Base-by-base conservation (phyloP, 1,139 yeast species). In the Geotrichum cucujoidarum region DNA sequence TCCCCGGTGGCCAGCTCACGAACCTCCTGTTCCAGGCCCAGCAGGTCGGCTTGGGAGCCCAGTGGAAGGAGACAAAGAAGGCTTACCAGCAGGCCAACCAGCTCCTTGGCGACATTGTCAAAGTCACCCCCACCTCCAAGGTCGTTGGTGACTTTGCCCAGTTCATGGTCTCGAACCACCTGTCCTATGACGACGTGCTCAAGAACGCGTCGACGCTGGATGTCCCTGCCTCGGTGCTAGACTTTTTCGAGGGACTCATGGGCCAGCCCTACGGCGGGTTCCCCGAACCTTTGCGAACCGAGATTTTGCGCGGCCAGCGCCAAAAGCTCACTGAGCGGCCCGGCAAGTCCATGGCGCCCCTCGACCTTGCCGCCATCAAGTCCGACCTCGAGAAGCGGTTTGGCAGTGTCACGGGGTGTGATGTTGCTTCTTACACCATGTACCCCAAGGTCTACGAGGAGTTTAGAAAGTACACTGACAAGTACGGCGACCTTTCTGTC, bases 231-330 rank as follows among this genome's bases (percentile, higher is more conserved):
- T 90, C 97, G 16, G 96, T 92, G 30, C 77, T 92, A 65, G 98
- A 94, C 71, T 92, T 92, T 77, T 89, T 92, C 80, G 96, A 94
- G 74, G 99, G 99, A 60, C 77, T 92, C 65, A 92, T 94, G 89
- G 99, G 99, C 65, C 92, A 92, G 61, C 99, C 99, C 60, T 89
- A 87, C 66, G 98, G 98, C 59, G 99, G 99, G 6, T 92, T 94
- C 95, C 98, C 98, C 48, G 99, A 92, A 72, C 98, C 99, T 42
- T 76, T 92, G 69, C 83, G 98, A 73, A 75, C 95, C 41, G 86
- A 90, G 66, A 78, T 92, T 55, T 80, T 92, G 65, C 79, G 78
- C 65, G 86, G 86, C 61, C 90, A 89, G 80, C 84, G 99, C 72
- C 83, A 86, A 70, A 88, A 89, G 72, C 80, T 92, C 68, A 78